phyloP scores from a whole-genome alignment of 805 yeast genomes.

The Monosporozyma aerobia region DNA sequence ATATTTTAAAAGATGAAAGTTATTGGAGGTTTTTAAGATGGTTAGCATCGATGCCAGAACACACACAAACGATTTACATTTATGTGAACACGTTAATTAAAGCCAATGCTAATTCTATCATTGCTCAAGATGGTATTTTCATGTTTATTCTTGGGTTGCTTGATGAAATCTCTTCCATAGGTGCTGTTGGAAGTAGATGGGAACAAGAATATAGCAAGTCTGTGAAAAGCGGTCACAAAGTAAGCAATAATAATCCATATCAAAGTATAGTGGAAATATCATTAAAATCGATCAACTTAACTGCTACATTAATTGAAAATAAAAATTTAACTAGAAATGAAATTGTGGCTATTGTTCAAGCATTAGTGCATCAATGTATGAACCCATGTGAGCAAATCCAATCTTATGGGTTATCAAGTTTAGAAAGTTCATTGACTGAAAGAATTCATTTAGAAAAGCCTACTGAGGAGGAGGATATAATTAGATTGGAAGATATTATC shows the following conservation, averaged over 20 bases:
- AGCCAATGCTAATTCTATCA: conserved; percentile 27
- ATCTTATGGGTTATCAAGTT: conserved; percentile 48
- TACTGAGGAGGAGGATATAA: conserved; percentile 20
- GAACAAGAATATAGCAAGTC: conserved; percentile 52
- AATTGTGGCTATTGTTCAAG: conserved; percentile 57
- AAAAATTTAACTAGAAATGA: conserved; percentile 27
- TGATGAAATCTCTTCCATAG: conserved; percentile 74
- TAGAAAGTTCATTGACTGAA: conserved; percentile 39
- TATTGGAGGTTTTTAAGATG: conserved; percentile 49
- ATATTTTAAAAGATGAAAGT: conserved; percentile 41
- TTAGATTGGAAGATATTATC: conserved; percentile 48
- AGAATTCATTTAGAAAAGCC: conserved; percentile 29
- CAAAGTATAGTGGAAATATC: conserved; percentile 50
- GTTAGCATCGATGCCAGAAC: conserved; percentile 38
- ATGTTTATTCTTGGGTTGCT: conserved; percentile 60
- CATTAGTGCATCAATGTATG: conserved; percentile 79
- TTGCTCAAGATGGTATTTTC: conserved; percentile 37
- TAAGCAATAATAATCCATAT: conserved; percentile 39
- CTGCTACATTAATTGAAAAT: conserved; percentile 40
- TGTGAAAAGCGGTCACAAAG: conserved; percentile 36
- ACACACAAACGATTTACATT: conserved; percentile 36
- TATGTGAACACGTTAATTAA: conserved; percentile 38
- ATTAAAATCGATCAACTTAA: conserved; percentile 51
- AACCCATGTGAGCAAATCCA: conserved; percentile 80
- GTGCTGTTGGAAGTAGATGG: conserved; percentile 70